These are phyloP conservation scores for Bolboschoenoplectus hybrid DNA, from an alignment of 202 grass and related monocot species.

Conservation along the genomic window DNA sequence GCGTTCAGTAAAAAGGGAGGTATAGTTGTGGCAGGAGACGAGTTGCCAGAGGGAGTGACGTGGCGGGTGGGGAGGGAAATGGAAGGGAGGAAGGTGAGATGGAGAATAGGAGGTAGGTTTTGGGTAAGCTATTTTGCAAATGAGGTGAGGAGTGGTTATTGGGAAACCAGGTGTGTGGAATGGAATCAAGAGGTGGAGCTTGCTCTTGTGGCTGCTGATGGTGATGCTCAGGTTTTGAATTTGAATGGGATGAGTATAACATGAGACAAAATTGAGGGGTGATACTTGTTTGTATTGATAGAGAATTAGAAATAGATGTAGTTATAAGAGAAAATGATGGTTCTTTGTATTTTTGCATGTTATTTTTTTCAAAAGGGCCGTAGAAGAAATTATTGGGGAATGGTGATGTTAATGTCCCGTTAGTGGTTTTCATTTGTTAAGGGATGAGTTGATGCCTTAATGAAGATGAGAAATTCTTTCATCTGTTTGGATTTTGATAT, in stretches of 20 bases:
- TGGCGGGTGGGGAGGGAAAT: slow-evolving; percentile 80
- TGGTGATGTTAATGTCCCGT: neutral
- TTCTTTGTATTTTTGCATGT: neutral
- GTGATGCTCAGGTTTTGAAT: neutral
- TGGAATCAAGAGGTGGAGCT: slow-evolving; percentile 87
- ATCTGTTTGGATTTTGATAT: too few relatives aligned
- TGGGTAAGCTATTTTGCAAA: slow-evolving; percentile 85
- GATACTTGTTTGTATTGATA: slow-evolving; percentile 5
- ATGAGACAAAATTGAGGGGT: slow-evolving; percentile 10
- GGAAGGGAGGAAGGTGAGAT: slow-evolving; percentile 62
- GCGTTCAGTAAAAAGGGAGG: slow-evolving; percentile 77
- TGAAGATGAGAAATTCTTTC: neutral
- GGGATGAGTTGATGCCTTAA: neutral
- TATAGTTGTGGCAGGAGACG: slow-evolving; percentile 74
- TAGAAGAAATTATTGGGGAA: neutral
- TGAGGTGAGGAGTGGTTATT: slow-evolving; percentile 66
- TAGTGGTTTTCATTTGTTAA: neutral
- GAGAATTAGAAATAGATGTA: neutral
- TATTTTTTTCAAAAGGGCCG: neutral
- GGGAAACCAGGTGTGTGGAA: slow-evolving; percentile 70
- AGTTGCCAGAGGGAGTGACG: slow-evolving; percentile 65
- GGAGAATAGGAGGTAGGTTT: slow-evolving; percentile 65
- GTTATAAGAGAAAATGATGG: neutral
- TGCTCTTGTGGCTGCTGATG: slow-evolving; percentile 40
- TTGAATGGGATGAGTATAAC: neutral